These are phyloP conservation scores for Phylloporus scabripes DNA, from an alignment of 768 basidiomycete genomes.

Conservation along the genomic window DNA sequence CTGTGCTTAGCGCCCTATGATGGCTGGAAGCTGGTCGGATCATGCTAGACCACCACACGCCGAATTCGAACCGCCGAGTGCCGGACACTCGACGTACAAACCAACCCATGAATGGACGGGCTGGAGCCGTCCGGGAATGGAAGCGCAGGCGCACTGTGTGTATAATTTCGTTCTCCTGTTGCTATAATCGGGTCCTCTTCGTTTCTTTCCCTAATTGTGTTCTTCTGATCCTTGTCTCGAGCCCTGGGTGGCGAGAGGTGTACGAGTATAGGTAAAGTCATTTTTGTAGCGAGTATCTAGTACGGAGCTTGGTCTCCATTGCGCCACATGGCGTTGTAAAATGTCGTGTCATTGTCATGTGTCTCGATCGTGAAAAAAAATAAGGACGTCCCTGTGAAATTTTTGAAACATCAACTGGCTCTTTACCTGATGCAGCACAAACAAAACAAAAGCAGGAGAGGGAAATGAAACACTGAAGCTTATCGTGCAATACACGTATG, in stretches of 20 bases:
- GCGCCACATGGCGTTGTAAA: neutral
- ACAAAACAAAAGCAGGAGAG: neutral
- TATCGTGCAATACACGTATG: neutral
- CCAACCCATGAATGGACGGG: too few species aligned
- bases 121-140: neutral
- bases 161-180: neutral
- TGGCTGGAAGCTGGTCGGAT: constrained; percentile 14
- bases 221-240: too few species aligned
- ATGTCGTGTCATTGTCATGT: neutral
- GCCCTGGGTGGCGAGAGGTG: neutral
- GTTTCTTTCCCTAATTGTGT: neutral
- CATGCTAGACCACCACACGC: constrained; percentile 2
- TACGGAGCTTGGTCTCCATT: neutral
- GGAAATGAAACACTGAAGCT: neutral
- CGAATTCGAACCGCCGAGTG: neutral
- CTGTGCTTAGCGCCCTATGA: neutral
- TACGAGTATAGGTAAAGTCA: neutral
- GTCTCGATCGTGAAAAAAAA: neutral
- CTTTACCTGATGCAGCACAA: neutral
- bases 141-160: neutral
- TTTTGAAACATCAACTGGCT: too few species aligned
- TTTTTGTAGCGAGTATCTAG: neutral
- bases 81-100: neutral
- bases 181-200: neutral
- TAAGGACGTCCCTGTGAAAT: neutral